Evolutionary conservation across 2,329 filamentous ascomycete species (phyloP).

Genomic region (Neofusicoccum umdonicola): DNA sequence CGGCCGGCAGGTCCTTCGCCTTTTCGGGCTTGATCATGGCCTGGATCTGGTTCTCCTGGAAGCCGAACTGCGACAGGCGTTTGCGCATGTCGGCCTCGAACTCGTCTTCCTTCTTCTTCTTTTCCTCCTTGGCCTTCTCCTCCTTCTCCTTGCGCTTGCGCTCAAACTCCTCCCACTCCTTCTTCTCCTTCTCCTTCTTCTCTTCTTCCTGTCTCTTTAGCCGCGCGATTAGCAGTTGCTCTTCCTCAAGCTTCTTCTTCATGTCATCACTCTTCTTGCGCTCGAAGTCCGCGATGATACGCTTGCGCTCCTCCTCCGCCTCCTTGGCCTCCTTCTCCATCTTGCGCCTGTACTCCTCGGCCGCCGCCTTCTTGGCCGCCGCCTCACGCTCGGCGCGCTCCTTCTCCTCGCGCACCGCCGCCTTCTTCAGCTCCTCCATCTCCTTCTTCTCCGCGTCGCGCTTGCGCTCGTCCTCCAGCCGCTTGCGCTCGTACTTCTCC

Average conservation of each 20-base stretch:
- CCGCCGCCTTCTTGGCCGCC: conserved; percentile 37
- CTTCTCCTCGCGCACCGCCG: conserved; percentile 29
- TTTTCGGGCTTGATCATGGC: conserved; percentile 49
- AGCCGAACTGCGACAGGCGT: conserved; percentile 44
- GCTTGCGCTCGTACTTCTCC: conserved; percentile 32
- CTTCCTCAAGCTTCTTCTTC: conserved; percentile 35
- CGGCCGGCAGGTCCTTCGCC: conserved; percentile 34
- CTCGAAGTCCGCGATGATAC: conserved; percentile 28
- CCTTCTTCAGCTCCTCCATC: conserved; percentile 29
- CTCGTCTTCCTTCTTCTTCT: conserved; percentile 39
- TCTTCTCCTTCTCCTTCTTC: conserved; percentile 42
- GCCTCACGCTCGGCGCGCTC: conserved; percentile 26
- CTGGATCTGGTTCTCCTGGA: conserved; percentile 49
- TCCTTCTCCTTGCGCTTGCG: conserved; percentile 41
- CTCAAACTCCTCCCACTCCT: conserved; percentile 42
- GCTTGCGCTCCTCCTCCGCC: conserved; percentile 25
- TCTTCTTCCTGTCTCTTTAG: conserved; percentile 41
- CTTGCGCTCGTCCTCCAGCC: conserved; percentile 24
- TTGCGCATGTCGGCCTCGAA: conserved; percentile 48
- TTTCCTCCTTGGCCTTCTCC: conserved; percentile 41
- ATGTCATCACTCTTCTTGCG: conserved; percentile 29
- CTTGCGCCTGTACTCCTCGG: conserved; percentile 37
- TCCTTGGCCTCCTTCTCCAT: conserved; percentile 29
- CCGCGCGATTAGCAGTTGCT: conserved; percentile 39
- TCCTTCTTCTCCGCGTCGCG: conserved; percentile 26